A percentile compares a stretch with the other conserved stretches of the same genome.
Evolutionary conservation across 257 asterid genomes (phyloP).

Genomic region (Primulina huaijiensis): DNA sequence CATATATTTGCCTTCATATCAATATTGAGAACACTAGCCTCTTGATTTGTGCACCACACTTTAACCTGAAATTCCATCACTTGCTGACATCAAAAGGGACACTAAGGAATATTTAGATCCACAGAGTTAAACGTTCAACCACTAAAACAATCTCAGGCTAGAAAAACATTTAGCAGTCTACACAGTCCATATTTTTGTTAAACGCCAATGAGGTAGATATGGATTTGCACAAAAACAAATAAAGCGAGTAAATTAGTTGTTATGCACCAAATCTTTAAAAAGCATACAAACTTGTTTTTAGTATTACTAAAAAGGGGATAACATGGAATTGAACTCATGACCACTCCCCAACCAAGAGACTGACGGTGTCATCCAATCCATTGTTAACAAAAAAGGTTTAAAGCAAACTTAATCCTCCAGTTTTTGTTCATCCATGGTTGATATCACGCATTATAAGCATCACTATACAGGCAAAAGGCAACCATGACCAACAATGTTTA

Average conservation of each 20-base stretch:
- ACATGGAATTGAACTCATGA: neutral
- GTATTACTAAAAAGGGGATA: neutral
- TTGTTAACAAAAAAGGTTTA: neutral
- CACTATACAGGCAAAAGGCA: neutral
- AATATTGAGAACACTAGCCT: slow-evolving; percentile 72
- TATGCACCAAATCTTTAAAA: neutral
- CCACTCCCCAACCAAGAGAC: neutral
- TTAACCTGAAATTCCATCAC: slow-evolving; percentile 53
- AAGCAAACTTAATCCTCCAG: neutral
- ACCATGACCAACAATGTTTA: neutral
- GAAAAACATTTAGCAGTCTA: neutral
- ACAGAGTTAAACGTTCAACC: neutral
- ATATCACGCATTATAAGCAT: neutral
- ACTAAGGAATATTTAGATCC: neutral
- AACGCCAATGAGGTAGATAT: neutral
- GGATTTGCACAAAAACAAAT: neutral
- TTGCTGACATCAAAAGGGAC: neutral
- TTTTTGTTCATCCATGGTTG: neutral
- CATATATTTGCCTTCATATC: slow-evolving; percentile 94
- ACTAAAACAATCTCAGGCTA: neutral
- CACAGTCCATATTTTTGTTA: neutral
- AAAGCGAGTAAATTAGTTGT: neutral
- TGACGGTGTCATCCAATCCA: neutral
- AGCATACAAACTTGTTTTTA: neutral
- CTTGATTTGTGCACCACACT: slow-evolving; percentile 85